Base-by-base conservation (phyloP, 192 early-diverging fungal genomes). In the Umbelopsis vinacea region DNA sequence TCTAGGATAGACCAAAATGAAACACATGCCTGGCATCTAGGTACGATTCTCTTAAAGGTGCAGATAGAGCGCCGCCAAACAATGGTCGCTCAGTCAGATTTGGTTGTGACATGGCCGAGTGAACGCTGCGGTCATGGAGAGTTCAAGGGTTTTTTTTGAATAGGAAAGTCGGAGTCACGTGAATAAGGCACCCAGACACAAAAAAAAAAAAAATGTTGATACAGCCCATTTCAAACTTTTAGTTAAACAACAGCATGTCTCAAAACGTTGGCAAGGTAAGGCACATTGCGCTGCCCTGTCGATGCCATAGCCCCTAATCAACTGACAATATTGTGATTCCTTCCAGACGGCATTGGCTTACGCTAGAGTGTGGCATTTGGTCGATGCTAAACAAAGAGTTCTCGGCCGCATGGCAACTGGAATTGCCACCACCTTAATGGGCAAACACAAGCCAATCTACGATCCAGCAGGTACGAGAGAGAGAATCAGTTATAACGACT, bases 391-490 rank as follows among this genome's bases (percentile, higher is more conserved):
- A 68, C 92, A 92, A 52, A 87, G 93, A 79, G 85, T 93, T 23
- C 89, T 98, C 33, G 96, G 96, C n/a, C 90, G 90, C 60, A 79
- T 98, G 69, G 88, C 94, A 17, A 87, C 93, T 50, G 86, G 90
- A 52, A 92, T 97, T 53, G 90, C 92, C 74, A 92, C 92, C 47
- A 95, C 95, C 21, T 87, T 98, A 46, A 92, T 95, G 85, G 97
- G 97, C 37, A 98, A 98, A 79, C 94, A 98, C 84, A 97, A 97
- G 89, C 95, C 95, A 24, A 92, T 92, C 52, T 95, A 88, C 73
- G 86, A 96, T 75, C 95, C 94, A 46, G 93, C 94, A 54, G 84
- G 91, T 94, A 85, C 50, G 77, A 40, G 3, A 40, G 4, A 8
- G 8, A 40, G 38, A 40, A 40, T 40, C 38, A 40, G 4, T 8